phyloP scores from a whole-genome alignment of 768 basidiomycete species.

The Floccularia luteovirens region DNA sequence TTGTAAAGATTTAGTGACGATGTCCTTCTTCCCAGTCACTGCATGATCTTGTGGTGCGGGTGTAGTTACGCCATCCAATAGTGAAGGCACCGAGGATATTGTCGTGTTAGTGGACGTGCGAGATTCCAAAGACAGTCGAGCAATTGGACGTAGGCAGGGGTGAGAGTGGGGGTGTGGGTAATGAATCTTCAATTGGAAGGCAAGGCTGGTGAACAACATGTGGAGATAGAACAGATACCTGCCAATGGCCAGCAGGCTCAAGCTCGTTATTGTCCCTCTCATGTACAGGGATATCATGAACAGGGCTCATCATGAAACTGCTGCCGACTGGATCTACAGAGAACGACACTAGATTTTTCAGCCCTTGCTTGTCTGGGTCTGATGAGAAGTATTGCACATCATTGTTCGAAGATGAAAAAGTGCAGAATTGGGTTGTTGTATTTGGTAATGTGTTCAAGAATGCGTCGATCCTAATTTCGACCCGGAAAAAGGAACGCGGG shows the following conservation, averaged over 20 bases:
- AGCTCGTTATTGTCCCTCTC: not conserved
- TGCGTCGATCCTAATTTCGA: not conserved
- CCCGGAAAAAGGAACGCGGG: not conserved
- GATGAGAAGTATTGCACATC: constrained; percentile 1
- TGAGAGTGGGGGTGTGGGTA: constrained; percentile 31
- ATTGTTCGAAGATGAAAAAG: not conserved
- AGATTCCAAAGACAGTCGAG: constrained; percentile 7
- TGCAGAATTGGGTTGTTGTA: not conserved
- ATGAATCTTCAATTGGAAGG: constrained; percentile 6
- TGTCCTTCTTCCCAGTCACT: too few species aligned
- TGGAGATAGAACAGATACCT: constrained; percentile 24
- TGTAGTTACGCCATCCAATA: too few species aligned
- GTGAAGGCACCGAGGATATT: too few species aligned
- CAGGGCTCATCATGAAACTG: constrained; percentile 10
- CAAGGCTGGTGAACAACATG: constrained; percentile 12
- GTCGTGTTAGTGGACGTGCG: not conserved
- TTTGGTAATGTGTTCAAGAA: not conserved
- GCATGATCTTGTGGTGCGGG: too few species aligned
- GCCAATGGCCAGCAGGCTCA: constrained; percentile 14
- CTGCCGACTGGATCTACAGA: constrained; percentile 16
- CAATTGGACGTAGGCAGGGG: constrained; percentile 18
- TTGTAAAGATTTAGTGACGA: too few species aligned
- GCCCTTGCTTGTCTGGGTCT: not conserved
- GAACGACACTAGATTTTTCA: constrained; percentile 10
- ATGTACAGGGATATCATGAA: constrained; percentile 3